These are phyloP conservation scores for Talaromyces sp. DNA, from an alignment of 2,329 filamentous ascomycete genomes.

Conservation along the genomic window DNA sequence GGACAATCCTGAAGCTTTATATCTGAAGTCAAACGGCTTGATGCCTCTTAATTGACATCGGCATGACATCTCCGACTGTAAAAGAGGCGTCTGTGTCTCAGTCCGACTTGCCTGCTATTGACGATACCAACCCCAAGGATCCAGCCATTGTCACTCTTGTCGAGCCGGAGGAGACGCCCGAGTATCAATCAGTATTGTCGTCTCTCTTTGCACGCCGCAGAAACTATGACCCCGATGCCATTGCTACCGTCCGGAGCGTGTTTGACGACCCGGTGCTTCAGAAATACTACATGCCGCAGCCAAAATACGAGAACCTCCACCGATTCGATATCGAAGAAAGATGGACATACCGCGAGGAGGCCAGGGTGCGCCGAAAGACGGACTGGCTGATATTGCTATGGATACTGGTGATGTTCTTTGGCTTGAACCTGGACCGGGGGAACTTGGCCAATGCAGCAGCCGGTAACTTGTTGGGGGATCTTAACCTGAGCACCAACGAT, in stretches of 20 bases:
- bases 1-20: not conserved
- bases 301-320: constrained; percentile 33
- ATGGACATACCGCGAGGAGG: constrained; percentile 26
- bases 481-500: constrained; percentile 17
- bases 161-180: constrained; percentile 3
- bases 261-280: constrained; percentile 40
- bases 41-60: too few relatives aligned
- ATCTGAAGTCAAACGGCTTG: not conserved
- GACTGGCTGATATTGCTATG: constrained; percentile 32
- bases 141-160: not conserved
- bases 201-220: constrained; percentile 1
- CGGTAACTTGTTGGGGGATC: constrained; percentile 7
- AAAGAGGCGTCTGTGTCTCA: constrained; percentile 2
- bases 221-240: constrained; percentile 15
- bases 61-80: not conserved
- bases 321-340: constrained; percentile 26
- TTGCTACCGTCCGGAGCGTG: constrained; percentile 24
- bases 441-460: constrained; percentile 9
- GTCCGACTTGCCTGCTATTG: not conserved
- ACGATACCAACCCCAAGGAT: constrained; percentile 1
- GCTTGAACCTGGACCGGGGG: constrained; percentile 8
- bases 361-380: constrained; percentile 19
- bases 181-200: constrained; percentile 5
- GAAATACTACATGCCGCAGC: constrained; percentile 24
- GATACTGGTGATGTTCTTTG: constrained; percentile 43